Conservation (phyloP, 1,139 yeast species). For the Protomyces lactucae-debilis region DNA sequence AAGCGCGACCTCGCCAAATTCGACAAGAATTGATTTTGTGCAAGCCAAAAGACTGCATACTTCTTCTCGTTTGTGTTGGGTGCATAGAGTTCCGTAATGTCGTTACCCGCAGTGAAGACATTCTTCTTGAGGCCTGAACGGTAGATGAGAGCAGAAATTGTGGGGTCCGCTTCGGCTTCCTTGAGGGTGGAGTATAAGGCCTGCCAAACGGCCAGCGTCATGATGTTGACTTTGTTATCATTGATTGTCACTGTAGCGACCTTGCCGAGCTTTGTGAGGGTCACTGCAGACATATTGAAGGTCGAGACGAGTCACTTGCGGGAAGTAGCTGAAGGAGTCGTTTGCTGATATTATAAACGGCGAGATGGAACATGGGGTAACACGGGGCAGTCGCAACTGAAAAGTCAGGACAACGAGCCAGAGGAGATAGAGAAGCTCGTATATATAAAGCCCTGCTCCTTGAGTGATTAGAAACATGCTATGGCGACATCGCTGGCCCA, state of each 20-base stretch:
- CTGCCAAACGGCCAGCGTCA: slow-evolving; percentile 21
- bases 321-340: too few species aligned
- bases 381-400: too few species aligned
- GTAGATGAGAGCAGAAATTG: slow-evolving; percentile 15
- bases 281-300: slow-evolving; percentile 8
- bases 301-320: too few species aligned
- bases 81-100: slow-evolving; percentile 23
- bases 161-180: slow-evolving; percentile 18
- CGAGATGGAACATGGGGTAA: too few species aligned
- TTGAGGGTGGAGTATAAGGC: slow-evolving; percentile 9
- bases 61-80: slow-evolving; percentile 12
- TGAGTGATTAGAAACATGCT: too few species aligned
- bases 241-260: slow-evolving; percentile 17
- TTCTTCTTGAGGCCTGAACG: slow-evolving; percentile 23
- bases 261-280: slow-evolving; percentile 6
- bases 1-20: slow-evolving; percentile 6
- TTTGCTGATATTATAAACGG: too few species aligned
- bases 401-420: too few species aligned
- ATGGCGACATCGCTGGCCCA: too few species aligned
- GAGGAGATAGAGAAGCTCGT: too few species aligned
- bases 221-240: slow-evolving; percentile 24
- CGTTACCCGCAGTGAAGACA: slow-evolving; percentile 25
- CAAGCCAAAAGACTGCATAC: slow-evolving; percentile 15
- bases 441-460: too few species aligned
- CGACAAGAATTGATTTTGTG: slow-evolving; percentile 11